Evolutionary conservation across 2,329 filamentous ascomycete species (phyloP), one percentile per base, ranked within the genome.

Genomic region (Fusarium nurragi): DNA sequence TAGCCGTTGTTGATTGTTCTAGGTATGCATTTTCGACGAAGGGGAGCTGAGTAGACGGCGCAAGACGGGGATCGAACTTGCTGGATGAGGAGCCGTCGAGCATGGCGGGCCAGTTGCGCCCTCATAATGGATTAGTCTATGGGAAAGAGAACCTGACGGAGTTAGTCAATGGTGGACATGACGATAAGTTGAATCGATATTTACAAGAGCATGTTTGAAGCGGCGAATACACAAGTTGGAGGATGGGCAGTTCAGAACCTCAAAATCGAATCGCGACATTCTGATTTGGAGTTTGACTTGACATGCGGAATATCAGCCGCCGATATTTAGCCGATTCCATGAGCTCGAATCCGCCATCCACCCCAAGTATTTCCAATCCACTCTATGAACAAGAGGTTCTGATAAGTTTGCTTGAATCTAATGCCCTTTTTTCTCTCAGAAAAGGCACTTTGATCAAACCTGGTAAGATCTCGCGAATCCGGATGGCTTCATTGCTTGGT

Each of bases 21-120:
- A n/a, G 62, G 34, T 30, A 73, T 34, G 28, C 68, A 68, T 40
- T 72, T 60, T 62, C 71, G 73, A 37, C 74, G 75, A 34, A 68
- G 55, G 19, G 70, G 67, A 39, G 50, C 68, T n/a, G 73, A 72
- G 47, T 74, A 74, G 40, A 73, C 56, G 48, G 76, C 70, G 70
- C 75, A 78, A 36, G 75, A 74, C 47, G 78, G 73, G 56, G 71
- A 68, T 57, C 74, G 63, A 47, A 73, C 62, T 44, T 74, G 76
- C 67, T 72, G 70, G 71, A 76, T 70, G 61, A 79, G 72, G 66
- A 78, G 72, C 69, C 77, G 77, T 73, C 74, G 78, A 73, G 77
- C 78, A 76, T 81, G 77, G 67, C 78, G 78, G 76, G 78, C 78
- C 69, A 81, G 68, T 66, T 76, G 75, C 72, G 78, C 77, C 78